Evolutionary conservation across 805 yeast genomes (phyloP), one percentile per base, ranked within the genome.

Genomic region (Zygosaccharomyces kombuchaensis): DNA sequence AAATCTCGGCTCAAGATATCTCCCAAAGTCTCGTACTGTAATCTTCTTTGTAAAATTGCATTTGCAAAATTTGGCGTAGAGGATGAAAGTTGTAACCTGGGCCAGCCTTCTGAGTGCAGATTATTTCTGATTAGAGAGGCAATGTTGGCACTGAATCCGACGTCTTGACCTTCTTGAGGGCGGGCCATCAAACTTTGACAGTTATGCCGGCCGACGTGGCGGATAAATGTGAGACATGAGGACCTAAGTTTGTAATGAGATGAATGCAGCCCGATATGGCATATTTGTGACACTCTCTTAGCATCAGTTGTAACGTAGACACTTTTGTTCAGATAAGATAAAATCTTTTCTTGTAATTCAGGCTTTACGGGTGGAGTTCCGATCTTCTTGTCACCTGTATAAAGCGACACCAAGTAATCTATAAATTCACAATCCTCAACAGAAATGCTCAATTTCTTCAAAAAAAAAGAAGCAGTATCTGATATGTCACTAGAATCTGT

Each of bases 11-110:
- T 71, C 41, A 84, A 59, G 6, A 90, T 70, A 16, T 79, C 74
- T 1, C 95, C 93, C 19, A 90, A 63, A 0, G 95, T 82, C 60
- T 87, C 96, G 58, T 87, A 90, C 54, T 85, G 87, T 31, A 73
- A 65, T 55, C 76, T 74, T 54, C 93, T 73, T 53, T 78, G 82
- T 4, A 65, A 54, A 2, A 77, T 48, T 2, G 71, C 55, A 36
- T 65, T 69, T 43, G 69, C 67, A 12, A 69, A 67, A 9, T 71
- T 68, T 2, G 67, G 69, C 0, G 63, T 62, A 1, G 57, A 46
- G 7, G 59, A 35, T 13, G 61, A 58, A 9, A 68, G 53, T 37
- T 68, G 71, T 37, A 73, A 52, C 47, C 62, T 68, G 6, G 85
- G 85, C 85, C 84, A 80, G 2, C 85, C 85, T 45, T 77, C 82